Evolutionary conservation across 257 asterid genomes (phyloP).

Genomic region (Echium plantagineum): DNA sequence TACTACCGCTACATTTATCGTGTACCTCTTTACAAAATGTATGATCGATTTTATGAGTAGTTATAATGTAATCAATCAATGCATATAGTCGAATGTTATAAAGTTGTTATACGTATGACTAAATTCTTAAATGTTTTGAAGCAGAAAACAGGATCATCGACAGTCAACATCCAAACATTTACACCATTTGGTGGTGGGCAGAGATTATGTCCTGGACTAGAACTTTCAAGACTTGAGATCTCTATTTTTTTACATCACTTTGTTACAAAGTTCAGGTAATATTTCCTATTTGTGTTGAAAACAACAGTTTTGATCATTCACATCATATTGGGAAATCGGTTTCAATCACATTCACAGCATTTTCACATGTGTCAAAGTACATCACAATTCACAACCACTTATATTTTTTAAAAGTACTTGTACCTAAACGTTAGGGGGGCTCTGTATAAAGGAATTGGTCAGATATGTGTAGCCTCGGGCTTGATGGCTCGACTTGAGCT

Average conservation of each 20-base stretch:
- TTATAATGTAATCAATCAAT: no score
- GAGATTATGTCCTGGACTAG: constrained; percentile 88
- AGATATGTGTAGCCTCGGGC: no score
- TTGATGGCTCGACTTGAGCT: no score
- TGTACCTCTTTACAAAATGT: no score
- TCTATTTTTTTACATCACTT: constrained; percentile 84
- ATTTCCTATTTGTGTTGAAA: not conserved
- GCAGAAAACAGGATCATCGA: constrained; percentile 42
- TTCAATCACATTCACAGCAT: not conserved
- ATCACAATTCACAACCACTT: not conserved
- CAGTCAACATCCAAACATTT: constrained; percentile 41
- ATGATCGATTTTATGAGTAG: no score
- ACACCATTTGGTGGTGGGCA: constrained; percentile 99
- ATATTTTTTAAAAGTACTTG: no score
- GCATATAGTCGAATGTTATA: no score
- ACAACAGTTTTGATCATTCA: not conserved
- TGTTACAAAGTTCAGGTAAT: constrained; percentile 68
- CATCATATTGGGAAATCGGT: not conserved
- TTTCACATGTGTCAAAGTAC: not conserved
- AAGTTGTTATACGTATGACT: no score
- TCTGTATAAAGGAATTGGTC: no score
- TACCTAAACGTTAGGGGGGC: no score
- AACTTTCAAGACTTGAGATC: constrained; percentile 85
- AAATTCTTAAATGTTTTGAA: not conserved
- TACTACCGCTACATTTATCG: no score